Conservation (phyloP, 2,329 filamentous ascomycete genomes). For the Nigrospora osmanthi region DNA sequence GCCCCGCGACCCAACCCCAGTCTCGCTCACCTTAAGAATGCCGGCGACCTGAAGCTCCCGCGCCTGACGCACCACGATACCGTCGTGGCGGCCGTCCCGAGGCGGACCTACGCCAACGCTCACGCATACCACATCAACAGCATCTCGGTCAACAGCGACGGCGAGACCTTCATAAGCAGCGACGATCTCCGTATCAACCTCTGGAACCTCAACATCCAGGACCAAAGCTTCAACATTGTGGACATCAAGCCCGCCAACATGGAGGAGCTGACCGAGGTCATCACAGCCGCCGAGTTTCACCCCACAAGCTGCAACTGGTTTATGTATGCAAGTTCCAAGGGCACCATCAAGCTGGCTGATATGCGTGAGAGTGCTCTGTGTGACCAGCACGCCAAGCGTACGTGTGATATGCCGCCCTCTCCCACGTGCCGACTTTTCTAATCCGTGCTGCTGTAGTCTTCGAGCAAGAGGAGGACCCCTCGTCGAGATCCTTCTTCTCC, state of each 20-base stretch:
- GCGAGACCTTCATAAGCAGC: conserved; percentile 98
- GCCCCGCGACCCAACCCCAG: conserved; percentile 61
- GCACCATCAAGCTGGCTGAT: conserved; percentile 96
- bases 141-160: conserved; percentile 99
- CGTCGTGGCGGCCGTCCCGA: conserved; percentile 90
- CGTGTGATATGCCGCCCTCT: conserved; percentile 21
- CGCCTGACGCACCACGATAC: conserved; percentile 97
- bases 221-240: conserved; percentile 99
- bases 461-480: conserved; percentile 96
- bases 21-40: conserved; percentile 67
- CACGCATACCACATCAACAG: conserved; percentile 99
- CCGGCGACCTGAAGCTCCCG: conserved; percentile 82
- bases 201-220: conserved; percentile 98
- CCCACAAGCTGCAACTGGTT: conserved; percentile 98
- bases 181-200: conserved; percentile 96
- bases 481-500: conserved; percentile 96
- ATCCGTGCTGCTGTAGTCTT: conserved; percentile 58
- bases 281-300: conserved; percentile 96
- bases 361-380: conserved; percentile 97
- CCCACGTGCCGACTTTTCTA: conserved; percentile 6
- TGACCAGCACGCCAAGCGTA: conserved; percentile 92
- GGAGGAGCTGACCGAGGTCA: conserved; percentile 98
- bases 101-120: conserved; percentile 94
- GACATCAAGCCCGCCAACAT: conserved; percentile 99
- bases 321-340: conserved; percentile 99